Conservation (phyloP, 1,139 yeast species). For the Candida dubliniensis region DNA sequence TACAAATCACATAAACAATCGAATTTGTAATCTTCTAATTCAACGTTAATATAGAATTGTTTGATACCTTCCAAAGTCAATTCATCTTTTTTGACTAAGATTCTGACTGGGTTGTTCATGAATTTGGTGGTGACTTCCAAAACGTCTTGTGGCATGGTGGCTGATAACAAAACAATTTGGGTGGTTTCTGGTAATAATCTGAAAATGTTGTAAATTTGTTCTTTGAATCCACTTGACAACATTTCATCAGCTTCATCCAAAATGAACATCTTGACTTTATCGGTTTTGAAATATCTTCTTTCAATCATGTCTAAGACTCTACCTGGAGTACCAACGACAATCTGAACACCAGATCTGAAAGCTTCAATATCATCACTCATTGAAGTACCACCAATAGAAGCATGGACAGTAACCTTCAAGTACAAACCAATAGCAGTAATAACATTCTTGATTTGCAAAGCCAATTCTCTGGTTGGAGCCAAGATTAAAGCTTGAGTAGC, state of each 20-base stretch:
- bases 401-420: constrained; percentile 93
- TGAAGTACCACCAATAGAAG: constrained; percentile 98
- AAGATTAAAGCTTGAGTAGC: constrained; percentile 91
- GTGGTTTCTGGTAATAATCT: constrained; percentile 90
- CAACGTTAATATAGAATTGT: constrained; percentile 94
- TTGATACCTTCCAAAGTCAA: constrained; percentile 97
- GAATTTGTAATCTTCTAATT: constrained; percentile 88
- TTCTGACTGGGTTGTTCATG: constrained; percentile 97
- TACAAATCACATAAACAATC: constrained; percentile 96
- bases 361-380: constrained; percentile 90
- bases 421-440: constrained; percentile 91
- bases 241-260: constrained; percentile 99
- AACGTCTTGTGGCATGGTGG: constrained; percentile 97
- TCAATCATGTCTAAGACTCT: constrained; percentile 97
- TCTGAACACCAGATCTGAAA: constrained; percentile 89
- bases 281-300: constrained; percentile 87
- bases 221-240: constrained; percentile 96
- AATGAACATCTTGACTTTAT: constrained; percentile 92
- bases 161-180: constrained; percentile 94
- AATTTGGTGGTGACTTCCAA: constrained; percentile 95
- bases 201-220: constrained; percentile 96
- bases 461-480: constrained; percentile 99
- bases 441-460: constrained; percentile 96
- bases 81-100: constrained; percentile 97
- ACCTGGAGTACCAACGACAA: constrained; percentile 99